Evolutionary conservation across 495 filamentous ascomycete species (phyloP), one percentile per base, ranked within the genome.

Genomic region (Penicillium turbatum): DNA sequence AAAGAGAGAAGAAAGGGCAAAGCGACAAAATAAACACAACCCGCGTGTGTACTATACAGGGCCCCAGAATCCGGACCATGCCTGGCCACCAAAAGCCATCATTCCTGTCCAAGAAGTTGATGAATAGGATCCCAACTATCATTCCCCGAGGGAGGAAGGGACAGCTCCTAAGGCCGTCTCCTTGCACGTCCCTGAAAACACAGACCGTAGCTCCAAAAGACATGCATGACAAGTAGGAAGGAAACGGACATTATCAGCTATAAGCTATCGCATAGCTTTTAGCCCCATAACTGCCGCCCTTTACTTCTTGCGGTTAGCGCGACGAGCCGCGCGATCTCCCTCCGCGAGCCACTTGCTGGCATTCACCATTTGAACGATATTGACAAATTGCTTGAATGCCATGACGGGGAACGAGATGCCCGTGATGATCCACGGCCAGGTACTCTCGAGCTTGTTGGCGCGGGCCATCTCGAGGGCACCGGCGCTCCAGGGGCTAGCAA

Each of bases 361-460:
- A 73, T 96, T 95, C 63, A 96, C 83, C 48, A 99, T 77, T 73
- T 99, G 95, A 38, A 97, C 78, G 32, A 97, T 80, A 64, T 97
- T 97, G 74, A 97, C 87, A 53, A 88, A 79, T 67, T 99, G 93
- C 79, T 99, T 99, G 53, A 82, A 76, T 17, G 80, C 76, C 89
- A 97, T 97, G 61, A 96, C 77, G 5, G 92, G 93, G 59, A 84
- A 82, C 51, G 86, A 88, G 56, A 93, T 71, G n/a, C 77, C 80
- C 32, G 89, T 88, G 48, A 97, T 78, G 24, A 93, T 79, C 95
- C 95, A 97, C 0, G 95, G 95, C 72, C 81, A 82, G 39, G 72
- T 81, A 67, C 81, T 83, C 68, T 89, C 87, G 77, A 97, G 91
- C 79, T 97, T 97, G 78, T 96, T 97, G 29, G 89, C 89, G 36